A percentile compares a stretch with the other conserved stretches of the same genome.
phyloP scores from a whole-genome alignment of 2,329 filamentous ascomycete genomes.

The Epichloe gansuensis region DNA sequence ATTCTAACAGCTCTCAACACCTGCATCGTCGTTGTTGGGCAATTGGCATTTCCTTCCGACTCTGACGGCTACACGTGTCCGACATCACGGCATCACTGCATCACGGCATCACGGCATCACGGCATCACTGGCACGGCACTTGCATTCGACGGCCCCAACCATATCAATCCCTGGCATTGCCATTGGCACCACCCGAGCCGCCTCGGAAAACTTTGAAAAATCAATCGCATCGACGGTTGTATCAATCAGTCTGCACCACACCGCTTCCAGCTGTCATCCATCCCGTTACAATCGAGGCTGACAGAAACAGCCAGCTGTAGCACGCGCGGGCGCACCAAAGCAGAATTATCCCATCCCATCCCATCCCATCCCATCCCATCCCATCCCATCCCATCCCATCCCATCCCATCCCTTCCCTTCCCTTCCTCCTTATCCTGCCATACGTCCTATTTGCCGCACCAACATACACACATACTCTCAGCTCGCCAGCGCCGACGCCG shows the following conservation, averaged over 20 bases:
- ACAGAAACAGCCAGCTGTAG: background rate
- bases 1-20: background rate
- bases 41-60: background rate
- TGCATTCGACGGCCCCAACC: background rate
- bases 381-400: background rate
- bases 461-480: background rate
- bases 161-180: background rate
- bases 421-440: background rate
- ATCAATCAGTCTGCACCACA: background rate
- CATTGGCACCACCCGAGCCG: background rate
- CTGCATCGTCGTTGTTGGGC: background rate
- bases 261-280: background rate
- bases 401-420: background rate
- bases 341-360: background rate
- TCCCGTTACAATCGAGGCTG: background rate
- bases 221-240: too few species aligned
- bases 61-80: conserved; percentile 10
- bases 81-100: background rate
- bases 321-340: background rate
- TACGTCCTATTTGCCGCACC: background rate
- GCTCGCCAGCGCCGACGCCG: background rate
- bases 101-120: background rate
- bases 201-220: background rate
- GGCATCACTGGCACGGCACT: background rate
- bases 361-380: background rate